Base-by-base conservation (phyloP, 257 asterid species). In the Solanum etuberosum region DNA sequence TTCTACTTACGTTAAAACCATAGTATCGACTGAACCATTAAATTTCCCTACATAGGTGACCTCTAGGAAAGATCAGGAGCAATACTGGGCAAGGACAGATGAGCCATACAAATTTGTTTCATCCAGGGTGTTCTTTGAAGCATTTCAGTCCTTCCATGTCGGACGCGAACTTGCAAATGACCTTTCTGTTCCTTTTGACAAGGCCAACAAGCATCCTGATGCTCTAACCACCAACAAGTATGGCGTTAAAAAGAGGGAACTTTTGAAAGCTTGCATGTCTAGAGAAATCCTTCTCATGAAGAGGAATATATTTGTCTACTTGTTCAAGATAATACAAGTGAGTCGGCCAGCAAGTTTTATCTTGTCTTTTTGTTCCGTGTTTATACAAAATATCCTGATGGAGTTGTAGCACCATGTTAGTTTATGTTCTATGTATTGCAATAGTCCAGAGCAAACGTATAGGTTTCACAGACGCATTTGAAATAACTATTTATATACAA, bases 21-120 rank as follows among this genome's bases (percentile, higher is more conserved):
- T 2, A 71, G 42, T 71, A 71, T 18, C 37, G 15, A 32, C 78
- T 71, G 48, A 35, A 20, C 81, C 81, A 9, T 20, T 72, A 72
- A 20, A 72, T 20, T 71, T 72, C 27, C 29, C n/a, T 72, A 9
- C 29, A 23, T n/a, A 95, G 98, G 98, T 95, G 86, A 94, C 98
- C 16, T 96, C 98, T 32, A 96, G 87, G 93, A 96, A 96, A 88
- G 98, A 96, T 90, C 98, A 96, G 90, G 95, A 91, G 89, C 98
- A 96, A 84, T 94, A 96, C 68, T 91, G 98, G 98, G 90, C 90
- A 74, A 85, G 87, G 51, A 92, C 86, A 88, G 92, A 93, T 4
- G 93, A 92, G 85, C 93, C 96, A n/a, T 95, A 93, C 89, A 81
- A 32, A 42, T 94, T 89, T 86, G 81, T 72, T 72, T 72, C 81